Base-by-base conservation (phyloP, 148 eudicot genomes). In the Mesembryanthemum crystallinum region DNA sequence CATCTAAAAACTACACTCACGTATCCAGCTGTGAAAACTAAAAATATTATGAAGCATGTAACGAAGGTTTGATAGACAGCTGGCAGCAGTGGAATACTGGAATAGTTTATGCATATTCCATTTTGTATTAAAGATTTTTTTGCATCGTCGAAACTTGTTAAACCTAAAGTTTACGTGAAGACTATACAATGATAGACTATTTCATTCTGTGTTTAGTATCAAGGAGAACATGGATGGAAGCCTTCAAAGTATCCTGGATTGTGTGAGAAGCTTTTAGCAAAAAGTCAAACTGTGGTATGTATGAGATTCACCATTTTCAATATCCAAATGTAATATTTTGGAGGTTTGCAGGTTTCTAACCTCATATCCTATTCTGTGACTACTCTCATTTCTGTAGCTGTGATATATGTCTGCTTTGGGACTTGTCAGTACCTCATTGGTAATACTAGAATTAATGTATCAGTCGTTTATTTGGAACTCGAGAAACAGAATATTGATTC, bases 231-330 rank as follows among this genome's bases (percentile, higher is more conserved):
- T 63, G 97, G 98, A 62, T 95, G 98, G 98, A 87, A 89, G 83
- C 97, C 98, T 64, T 77, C 78, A 78, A 95, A 90, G 72, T 95
- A 92, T 84, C 89, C 94, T 47, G 98, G 98, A 79, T 57, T 95
- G 59, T 92, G 97, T 68, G 98, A 95, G 81, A 95, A 90, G 85
- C 83, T 95, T 76, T 85, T 95, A 62, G 88, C 91, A 57, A 95
- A 89, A 86, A 95, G 98, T 84, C 98, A 95, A 84, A 95, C 96
- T 80, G 84, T 95, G 94, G 98, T 95, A 89, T 75, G 98, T 73
- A 13, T 63, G 39, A 28, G 67, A 32, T 29, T 28, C 27, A 57
- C 25, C n/a, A n/a, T 54, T 21, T 17, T n/a, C n/a, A n/a, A n/a
- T n/a, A n/a, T n/a, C 23, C 8, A 15, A 21, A 37, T 65, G 8